Evolutionary conservation across 441 rosid genomes (phyloP).

Genomic region (Theobroma grandiflorum): DNA sequence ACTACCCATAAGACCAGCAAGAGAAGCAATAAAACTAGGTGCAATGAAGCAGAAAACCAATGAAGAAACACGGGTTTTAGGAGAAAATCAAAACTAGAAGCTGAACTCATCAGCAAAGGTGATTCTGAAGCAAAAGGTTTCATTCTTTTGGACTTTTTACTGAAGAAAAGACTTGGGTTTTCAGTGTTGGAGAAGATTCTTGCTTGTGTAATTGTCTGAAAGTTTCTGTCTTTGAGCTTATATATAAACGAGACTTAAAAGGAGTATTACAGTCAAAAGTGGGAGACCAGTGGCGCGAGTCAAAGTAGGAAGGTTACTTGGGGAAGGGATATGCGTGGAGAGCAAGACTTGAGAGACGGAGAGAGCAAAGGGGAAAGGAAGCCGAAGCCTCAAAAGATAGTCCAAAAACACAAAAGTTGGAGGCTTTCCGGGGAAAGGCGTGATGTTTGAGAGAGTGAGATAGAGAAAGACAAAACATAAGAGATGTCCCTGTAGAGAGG

Average conservation of each 20-base stretch:
- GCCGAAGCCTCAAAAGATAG: neutral
- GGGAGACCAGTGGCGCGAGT: neutral
- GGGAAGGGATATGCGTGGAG: slow-evolving; percentile 31
- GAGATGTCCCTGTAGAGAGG: neutral
- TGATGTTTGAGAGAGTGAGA: neutral
- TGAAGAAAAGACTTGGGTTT: neutral
- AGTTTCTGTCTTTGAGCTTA: neutral
- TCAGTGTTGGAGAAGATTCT: neutral
- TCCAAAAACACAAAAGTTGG: neutral
- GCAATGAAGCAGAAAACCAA: slow-evolving; percentile 57
- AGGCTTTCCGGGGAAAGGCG: neutral
- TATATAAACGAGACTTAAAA: neutral
- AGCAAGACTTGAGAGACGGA: slow-evolving; percentile 33
- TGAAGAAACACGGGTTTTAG: slow-evolving; percentile 52
- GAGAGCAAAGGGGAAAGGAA: neutral
- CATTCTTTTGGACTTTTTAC: slow-evolving; percentile 20
- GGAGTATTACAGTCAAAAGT: neutral
- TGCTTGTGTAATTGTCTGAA: neutral
- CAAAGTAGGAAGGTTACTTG: slow-evolving; percentile 12
- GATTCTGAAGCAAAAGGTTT: slow-evolving; percentile 36
- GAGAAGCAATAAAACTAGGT: slow-evolving; percentile 56
- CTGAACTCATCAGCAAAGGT: slow-evolving; percentile 40
- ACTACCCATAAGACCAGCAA: slow-evolving; percentile 52
- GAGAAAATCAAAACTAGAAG: slow-evolving; percentile 41
- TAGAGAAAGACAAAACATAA: neutral